These are phyloP conservation scores for Crataegus laevigata DNA, from an alignment of 306 rosid genomes.

Conservation along the genomic window DNA sequence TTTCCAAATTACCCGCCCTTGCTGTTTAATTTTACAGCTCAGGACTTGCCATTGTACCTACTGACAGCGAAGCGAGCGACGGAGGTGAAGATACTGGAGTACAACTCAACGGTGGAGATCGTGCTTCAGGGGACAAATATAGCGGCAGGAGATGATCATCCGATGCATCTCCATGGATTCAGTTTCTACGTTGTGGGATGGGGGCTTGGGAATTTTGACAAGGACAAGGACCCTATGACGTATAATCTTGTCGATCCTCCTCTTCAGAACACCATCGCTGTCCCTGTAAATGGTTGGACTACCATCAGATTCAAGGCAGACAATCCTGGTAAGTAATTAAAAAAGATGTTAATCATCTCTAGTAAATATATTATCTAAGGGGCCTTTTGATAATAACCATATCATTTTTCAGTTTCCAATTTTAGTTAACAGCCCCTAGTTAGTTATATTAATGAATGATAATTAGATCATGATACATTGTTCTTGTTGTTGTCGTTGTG, in stretches of 20 bases:
- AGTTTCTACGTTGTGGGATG: constrained; percentile 21
- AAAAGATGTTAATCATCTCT: neutral
- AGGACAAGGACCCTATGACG: constrained; percentile 13
- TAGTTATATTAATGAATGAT: too few species aligned
- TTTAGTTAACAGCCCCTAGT: neutral
- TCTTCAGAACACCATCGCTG: constrained; percentile 15
- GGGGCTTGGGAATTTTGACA: constrained; percentile 23
- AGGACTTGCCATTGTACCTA: constrained; percentile 5
- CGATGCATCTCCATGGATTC: constrained; percentile 29
- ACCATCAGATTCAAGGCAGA: constrained; percentile 22
- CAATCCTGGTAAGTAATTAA: constrained; percentile 19
- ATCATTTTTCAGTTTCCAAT: neutral
- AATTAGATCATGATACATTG: neutral
- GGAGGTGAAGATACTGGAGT: constrained; percentile 20
- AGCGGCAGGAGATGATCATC: constrained; percentile 20
- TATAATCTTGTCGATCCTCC: constrained; percentile 31
- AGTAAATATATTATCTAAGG: too few species aligned
- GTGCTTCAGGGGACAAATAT: constrained; percentile 25
- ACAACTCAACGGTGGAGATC: constrained; percentile 17
- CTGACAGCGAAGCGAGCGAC: constrained; percentile 7
- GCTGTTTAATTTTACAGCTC: constrained; percentile 14
- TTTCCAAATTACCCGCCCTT: constrained; percentile 19
- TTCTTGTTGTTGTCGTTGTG: neutral
- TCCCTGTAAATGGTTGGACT: constrained; percentile 22
- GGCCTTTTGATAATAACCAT: neutral